Conservation (phyloP, 495 filamentous ascomycete genomes). For the Cercophora samala region DNA sequence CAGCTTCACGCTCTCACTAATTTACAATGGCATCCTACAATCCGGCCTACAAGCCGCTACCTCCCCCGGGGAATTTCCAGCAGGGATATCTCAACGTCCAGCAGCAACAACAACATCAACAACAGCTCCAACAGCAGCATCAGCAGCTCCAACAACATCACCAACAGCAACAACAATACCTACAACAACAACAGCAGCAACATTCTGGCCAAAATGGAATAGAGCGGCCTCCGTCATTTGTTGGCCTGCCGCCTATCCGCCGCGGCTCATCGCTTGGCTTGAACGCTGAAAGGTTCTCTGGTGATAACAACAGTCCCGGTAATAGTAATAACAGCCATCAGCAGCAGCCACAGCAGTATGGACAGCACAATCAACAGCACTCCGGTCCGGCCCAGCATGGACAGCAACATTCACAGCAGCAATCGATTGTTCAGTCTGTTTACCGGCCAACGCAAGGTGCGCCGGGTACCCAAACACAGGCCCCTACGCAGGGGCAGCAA, state of each 20-base stretch:
- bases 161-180: slow-evolving; percentile 20
- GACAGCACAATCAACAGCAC: slow-evolving; percentile 11
- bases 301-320: slow-evolving; percentile 10
- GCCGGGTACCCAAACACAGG: slow-evolving; percentile 10
- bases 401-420: slow-evolving; percentile 1
- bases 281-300: slow-evolving; percentile 23
- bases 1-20: slow-evolving; percentile 19
- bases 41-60: slow-evolving; percentile 24
- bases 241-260: slow-evolving; percentile 51
- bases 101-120: slow-evolving; percentile 17
- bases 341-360: slow-evolving; percentile 12
- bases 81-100: slow-evolving; percentile 15
- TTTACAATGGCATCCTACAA: slow-evolving; percentile 40
- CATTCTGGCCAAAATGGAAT: slow-evolving; percentile 21
- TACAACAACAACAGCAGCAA: slow-evolving; percentile 17
- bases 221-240: slow-evolving; percentile 38
- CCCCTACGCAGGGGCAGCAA: slow-evolving; percentile 15
- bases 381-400: background rate
- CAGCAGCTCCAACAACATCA: slow-evolving; percentile 16
- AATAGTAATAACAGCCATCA: slow-evolving; percentile 12
- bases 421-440: slow-evolving; percentile 24
- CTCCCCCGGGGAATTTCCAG: slow-evolving; percentile 26
- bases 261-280: slow-evolving; percentile 39
- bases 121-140: slow-evolving; percentile 17
- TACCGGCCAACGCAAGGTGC: slow-evolving; percentile 31